Percentiles rank a stretch among this genome's conserved stretches.
Conservation (phyloP, 2,329 filamentous ascomycete genomes). For the Fusarium citri region DNA sequence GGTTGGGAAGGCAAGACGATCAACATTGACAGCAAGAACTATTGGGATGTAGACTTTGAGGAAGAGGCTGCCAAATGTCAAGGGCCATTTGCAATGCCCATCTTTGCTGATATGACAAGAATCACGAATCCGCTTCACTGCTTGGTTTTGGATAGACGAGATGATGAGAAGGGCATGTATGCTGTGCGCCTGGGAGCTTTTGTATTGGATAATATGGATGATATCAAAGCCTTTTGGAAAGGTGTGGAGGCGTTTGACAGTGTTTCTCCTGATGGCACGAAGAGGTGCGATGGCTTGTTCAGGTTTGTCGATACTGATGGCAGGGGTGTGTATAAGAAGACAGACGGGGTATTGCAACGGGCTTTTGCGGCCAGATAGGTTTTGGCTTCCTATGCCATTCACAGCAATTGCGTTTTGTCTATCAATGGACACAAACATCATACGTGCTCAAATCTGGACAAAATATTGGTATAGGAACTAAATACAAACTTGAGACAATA, state of each 20-base stretch:
- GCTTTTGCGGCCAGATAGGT: not conserved
- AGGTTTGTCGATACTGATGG: not conserved
- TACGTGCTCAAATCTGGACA: not conserved
- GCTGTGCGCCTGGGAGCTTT: not conserved
- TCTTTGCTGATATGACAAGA: conserved; percentile 2
- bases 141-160: not conserved
- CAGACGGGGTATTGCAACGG: conserved; percentile 5
- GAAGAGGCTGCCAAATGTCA: conserved; percentile 12
- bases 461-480: not conserved
- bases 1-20: not conserved
- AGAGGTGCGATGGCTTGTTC: not conserved
- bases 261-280: not conserved
- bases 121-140: not conserved
- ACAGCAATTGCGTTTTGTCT: too few relatives aligned
- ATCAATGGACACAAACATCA: fast-evolving
- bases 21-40: not conserved
- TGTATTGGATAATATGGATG: not conserved
- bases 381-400: not conserved
- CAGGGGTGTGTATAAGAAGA: not conserved
- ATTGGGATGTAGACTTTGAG: conserved; percentile 19
- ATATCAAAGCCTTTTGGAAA: not conserved
- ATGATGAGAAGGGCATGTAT: not conserved
- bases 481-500: not conserved
- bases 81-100: conserved; percentile 3
- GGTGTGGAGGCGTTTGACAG: not conserved